A percentile compares a stretch with the other conserved stretches of the same genome.
Conservation (phyloP, 805 yeast species). For the Candida yuanshanica region DNA sequence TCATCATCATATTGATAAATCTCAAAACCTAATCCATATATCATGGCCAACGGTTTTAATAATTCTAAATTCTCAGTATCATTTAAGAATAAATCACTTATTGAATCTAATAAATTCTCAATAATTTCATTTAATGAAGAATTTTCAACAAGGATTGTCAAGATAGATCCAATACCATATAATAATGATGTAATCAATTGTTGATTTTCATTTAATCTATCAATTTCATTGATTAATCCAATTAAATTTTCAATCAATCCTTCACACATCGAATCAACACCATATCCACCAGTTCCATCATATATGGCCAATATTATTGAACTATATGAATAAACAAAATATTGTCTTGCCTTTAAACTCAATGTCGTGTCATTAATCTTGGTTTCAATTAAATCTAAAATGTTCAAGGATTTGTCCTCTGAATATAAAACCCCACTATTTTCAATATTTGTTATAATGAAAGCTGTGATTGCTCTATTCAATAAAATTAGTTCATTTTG, state of each 20-base stretch:
- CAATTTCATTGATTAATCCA: conserved; percentile 7
- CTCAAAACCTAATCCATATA: conserved; percentile 22
- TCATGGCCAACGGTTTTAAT: conserved; percentile 22
- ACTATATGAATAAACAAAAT: conserved; percentile 20
- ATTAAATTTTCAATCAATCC: conserved; percentile 14
- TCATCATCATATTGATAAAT: conserved; percentile 32
- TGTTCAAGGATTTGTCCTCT: conserved; percentile 12
- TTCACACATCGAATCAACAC: conserved; percentile 18
- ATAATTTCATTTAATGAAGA: conserved; percentile 15
- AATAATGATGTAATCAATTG: conserved; percentile 15
- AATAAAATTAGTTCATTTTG: conserved; percentile 11
- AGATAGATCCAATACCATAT: conserved; percentile 20
- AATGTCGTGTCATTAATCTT: conserved; percentile 14
- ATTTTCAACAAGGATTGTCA: conserved; percentile 16
- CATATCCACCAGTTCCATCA: conserved; percentile 24
- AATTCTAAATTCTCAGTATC: conserved; percentile 16
- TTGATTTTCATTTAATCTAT: conserved; percentile 7
- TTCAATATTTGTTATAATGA: conserved; percentile 20
- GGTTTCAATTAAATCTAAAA: conserved; percentile 15
- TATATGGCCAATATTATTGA: conserved; percentile 16
- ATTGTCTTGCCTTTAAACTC: conserved; percentile 12
- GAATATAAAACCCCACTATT: conserved; percentile 15
- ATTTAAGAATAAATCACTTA: conserved; percentile 13
- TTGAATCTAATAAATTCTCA: conserved; percentile 18
- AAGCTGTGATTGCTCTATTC: conserved; percentile 17